Conservation (phyloP, 23 red algal genomes). For the Gracilaria gracilis region DNA sequence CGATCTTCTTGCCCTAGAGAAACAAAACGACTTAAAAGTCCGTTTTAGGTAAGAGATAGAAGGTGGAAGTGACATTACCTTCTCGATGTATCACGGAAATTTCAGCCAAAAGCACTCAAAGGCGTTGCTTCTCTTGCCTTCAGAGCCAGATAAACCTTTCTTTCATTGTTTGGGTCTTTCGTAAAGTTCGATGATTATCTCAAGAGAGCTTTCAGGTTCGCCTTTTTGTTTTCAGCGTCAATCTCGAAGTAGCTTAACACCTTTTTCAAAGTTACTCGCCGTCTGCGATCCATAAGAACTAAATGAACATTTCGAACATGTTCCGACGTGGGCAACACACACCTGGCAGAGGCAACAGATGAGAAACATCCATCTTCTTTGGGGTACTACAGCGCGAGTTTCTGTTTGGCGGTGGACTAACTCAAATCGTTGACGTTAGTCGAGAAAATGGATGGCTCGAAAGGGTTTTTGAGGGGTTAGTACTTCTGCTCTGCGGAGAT, state of each 20-base stretch:
- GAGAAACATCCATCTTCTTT: slow-evolving; percentile 42
- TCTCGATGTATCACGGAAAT: not conserved
- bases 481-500: slow-evolving; percentile 10
- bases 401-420: slow-evolving; percentile 46
- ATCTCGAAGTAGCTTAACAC: slow-evolving; percentile 50
- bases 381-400: slow-evolving; percentile 39
- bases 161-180: slow-evolving; percentile 11
- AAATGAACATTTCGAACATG: slow-evolving; percentile 47
- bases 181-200: slow-evolving; percentile 9
- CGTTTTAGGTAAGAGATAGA: not conserved
- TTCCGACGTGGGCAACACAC: slow-evolving; percentile 5
- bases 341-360: slow-evolving; percentile 44
- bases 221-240: slow-evolving; percentile 25
- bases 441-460: not conserved
- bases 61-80: not conserved
- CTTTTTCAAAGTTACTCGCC: slow-evolving; percentile 30
- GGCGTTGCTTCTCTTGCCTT: not conserved
- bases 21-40: not conserved
- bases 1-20: too few species aligned
- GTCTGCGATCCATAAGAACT: slow-evolving; percentile 16
- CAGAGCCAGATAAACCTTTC: not conserved
- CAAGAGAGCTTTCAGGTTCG: slow-evolving; percentile 33
- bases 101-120: not conserved
- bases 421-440: not conserved
- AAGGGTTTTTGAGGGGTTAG: not conserved